Evolutionary conservation across 257 asterid species (phyloP).

Genomic region (Mitragyna speciosa): DNA sequence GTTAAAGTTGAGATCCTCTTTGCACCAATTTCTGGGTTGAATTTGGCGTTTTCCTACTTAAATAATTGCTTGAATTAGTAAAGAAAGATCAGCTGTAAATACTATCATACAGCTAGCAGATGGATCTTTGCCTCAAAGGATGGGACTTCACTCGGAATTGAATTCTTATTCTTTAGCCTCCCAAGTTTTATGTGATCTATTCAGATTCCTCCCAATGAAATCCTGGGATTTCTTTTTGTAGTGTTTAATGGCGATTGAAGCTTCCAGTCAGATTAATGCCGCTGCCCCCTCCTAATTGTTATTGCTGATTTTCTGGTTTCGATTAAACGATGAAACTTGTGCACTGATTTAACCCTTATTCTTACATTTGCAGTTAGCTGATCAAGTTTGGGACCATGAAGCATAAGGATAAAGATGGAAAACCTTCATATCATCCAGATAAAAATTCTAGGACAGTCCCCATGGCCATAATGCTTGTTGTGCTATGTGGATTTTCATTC

Average conservation of each 20-base stretch:
- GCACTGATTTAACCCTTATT: constrained; percentile 8
- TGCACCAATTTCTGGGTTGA: background rate
- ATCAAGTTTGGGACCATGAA: constrained; percentile 55
- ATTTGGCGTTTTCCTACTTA: background rate
- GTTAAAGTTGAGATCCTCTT: background rate
- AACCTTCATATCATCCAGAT: constrained; percentile 50
- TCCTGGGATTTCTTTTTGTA: background rate
- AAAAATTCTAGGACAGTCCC: constrained; percentile 59
- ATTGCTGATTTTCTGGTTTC: background rate
- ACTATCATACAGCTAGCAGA: background rate
- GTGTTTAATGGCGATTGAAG: background rate
- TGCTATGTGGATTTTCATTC: constrained; percentile 91
- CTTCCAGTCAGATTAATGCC: background rate
- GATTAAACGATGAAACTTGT: background rate
- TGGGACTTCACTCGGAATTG: background rate
- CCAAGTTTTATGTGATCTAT: background rate
- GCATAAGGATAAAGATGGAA: constrained; percentile 91
- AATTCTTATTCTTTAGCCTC: background rate
- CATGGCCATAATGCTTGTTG: constrained; percentile 60
- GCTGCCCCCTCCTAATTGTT: background rate
- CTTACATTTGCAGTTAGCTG: constrained; percentile 40
- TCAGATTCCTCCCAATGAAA: background rate
- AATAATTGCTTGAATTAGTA: background rate
- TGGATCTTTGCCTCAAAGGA: background rate
- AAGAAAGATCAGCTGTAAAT: background rate